Base-by-base conservation (phyloP, 1,284 basidiomycete genomes). In the Microbotryomycetes sp. region DNA sequence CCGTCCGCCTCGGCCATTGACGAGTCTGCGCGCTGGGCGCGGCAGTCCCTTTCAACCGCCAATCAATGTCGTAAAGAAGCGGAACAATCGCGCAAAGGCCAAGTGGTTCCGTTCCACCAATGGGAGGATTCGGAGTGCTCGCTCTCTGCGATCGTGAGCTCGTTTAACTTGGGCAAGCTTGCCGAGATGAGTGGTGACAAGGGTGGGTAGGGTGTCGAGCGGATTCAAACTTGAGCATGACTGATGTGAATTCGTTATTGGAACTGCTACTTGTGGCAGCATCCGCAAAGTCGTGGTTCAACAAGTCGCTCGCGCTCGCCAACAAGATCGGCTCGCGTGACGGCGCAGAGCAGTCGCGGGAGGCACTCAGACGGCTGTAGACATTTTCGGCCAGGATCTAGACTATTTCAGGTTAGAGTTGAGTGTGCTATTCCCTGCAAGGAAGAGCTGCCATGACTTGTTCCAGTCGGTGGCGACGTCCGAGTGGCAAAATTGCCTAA, bases 61-160 rank as follows among this genome's bases (percentile, higher is more conserved):
- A 52, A 59, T 31, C 49, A 52, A 13, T 57, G 55, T n/a, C 57
- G 62, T n/a, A 50, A 50, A 6, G 67, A 68, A 46, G 64, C 62
- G 18, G 64, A 54, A 9, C 28, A 53, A 15, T 16, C 45, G 6
- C 24, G 50, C 2, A 55, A 52, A 29, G 30, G 45, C 5, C 35
- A 24, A 26, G 48, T 45, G 13, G 45, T 65, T 1, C 60, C 63
- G 2, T 54, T 65, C 15, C 35, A 31, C 0, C 61, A 66, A 41
- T 46, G 60, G 49, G 67, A 66, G 50, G 67, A 68, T 41, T 28
- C 29, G 6, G 67, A 68, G 49, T 68, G 67, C 64, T 64, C 65
- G 45, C 41, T 64, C 21, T 62, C 61, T 15, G 64, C 64, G 6
- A 60, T 66, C 24, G 64, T 66, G 11, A 46, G 59, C 53, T 26